These are phyloP conservation scores for Pisolithus sp. DNA, from an alignment of 768 basidiomycete genomes.

Conservation along the genomic window DNA sequence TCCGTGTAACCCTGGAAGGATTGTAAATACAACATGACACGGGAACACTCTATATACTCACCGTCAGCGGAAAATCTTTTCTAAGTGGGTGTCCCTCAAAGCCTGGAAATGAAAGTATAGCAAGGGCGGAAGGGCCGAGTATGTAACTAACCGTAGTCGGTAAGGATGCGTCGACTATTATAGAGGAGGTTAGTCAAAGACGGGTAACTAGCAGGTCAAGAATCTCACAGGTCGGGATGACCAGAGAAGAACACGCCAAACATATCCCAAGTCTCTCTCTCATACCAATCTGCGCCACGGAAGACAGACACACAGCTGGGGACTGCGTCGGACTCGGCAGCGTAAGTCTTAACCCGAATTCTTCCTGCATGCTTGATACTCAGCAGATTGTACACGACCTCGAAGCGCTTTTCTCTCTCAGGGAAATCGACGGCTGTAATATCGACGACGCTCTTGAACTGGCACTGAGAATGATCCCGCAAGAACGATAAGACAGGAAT, in stretches of 20 bases:
- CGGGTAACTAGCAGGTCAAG: constrained; percentile 1
- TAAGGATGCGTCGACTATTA: constrained; percentile 86
- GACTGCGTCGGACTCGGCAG: constrained; percentile 86
- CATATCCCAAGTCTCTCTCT: constrained; percentile 97
- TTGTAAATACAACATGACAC: background rate
- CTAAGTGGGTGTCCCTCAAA: constrained; percentile 97
- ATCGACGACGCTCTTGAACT: constrained; percentile 90
- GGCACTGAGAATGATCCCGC: constrained; percentile 91
- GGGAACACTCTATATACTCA: constrained; percentile 30
- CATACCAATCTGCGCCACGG: constrained; percentile 97
- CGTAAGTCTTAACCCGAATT: constrained; percentile 96
- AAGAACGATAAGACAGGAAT: constrained; percentile 86
- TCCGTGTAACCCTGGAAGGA: constrained; percentile 87
- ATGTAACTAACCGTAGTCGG: constrained; percentile 76
- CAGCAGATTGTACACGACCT: constrained; percentile 93
- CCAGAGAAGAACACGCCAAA: constrained; percentile 94
- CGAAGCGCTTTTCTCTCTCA: constrained; percentile 87
- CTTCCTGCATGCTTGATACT: constrained; percentile 73
- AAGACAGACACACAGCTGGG: constrained; percentile 77
- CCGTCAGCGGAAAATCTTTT: constrained; percentile 97
- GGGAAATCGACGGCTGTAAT: constrained; percentile 96
- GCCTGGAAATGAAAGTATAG: constrained; percentile 37
- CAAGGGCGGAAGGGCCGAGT: background rate
- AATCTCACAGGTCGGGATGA: constrained; percentile 89
- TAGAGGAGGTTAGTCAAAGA: constrained; percentile 9